These are phyloP conservation scores for Nakaseomyces delphensis DNA, from an alignment of 1,139 yeast species.

Conservation along the genomic window DNA sequence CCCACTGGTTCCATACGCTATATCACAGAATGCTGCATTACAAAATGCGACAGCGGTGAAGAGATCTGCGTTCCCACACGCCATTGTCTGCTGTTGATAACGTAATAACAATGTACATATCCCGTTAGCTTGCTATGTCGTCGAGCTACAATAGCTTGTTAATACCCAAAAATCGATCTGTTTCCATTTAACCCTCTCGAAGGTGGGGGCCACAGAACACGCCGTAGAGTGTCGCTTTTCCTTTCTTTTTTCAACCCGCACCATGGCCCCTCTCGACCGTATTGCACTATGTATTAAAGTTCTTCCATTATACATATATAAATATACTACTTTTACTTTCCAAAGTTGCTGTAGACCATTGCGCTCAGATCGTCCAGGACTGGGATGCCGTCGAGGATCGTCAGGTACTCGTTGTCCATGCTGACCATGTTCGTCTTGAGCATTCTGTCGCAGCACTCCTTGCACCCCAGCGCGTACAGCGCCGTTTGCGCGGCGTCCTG, in stretches of 20 bases:
- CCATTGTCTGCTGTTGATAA: too few relatives aligned
- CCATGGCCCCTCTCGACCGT: too few relatives aligned
- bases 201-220: slow-evolving; percentile 1
- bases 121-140: too few relatives aligned
- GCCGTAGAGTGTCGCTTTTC: too few relatives aligned
- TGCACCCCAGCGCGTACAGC: slow-evolving; percentile 22
- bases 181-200: neutral
- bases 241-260: neutral
- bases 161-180: too few relatives aligned
- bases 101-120: too few relatives aligned
- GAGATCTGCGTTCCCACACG: too few relatives aligned
- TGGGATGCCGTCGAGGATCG: slow-evolving; percentile 45
- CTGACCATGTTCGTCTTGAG: slow-evolving; percentile 58
- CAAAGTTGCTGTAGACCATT: slow-evolving; percentile 79
- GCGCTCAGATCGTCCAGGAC: slow-evolving; percentile 86
- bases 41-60: too few relatives aligned
- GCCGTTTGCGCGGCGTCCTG: slow-evolving; percentile 23
- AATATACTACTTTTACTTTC: slow-evolving; percentile 16
- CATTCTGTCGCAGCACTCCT: slow-evolving; percentile 32
- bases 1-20: too few relatives aligned
- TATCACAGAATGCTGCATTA: too few relatives aligned
- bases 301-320: neutral
- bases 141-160: too few relatives aligned
- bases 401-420: slow-evolving; percentile 21
- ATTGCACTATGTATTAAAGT: neutral